Evolutionary conservation across 1,284 basidiomycete genomes (phyloP), one percentile per base, ranked within the genome.

Genomic region (Thecaphora thlaspeos): DNA sequence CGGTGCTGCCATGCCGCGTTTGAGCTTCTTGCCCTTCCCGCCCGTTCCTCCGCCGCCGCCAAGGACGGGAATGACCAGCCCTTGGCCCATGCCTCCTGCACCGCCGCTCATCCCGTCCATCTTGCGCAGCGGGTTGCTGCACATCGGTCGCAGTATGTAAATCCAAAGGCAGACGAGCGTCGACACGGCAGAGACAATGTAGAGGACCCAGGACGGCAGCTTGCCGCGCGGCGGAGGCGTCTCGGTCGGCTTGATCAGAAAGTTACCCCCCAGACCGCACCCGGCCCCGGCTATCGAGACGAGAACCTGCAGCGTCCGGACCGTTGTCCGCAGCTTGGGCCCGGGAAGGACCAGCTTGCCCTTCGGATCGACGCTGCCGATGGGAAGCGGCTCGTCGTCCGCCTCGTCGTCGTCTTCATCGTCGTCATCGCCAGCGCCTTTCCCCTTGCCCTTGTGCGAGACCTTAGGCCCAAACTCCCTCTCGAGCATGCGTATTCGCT

Each of bases 401-500:
- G 41, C 41, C 1, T 65, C 51, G 1, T 51, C 58, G 17, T 62
- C 56, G n/a, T 32, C 18, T 2, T 69, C 52, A 1, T 63, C 64
- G 3, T 51, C 51, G 8, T 54, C 54, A 14, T 45, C 54, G 26
- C 48, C 45, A 2, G 22, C 43, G 7, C 32, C 42, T 41, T 51
- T 53, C 14, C 48, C 48, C 34, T 55, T 61, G 10, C 50, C 46
- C 23, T 61, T 55, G 41, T 46, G 61, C n/a, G 44, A 48, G 42
- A 68, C 43, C 47, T 59, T 68, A 17, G 61, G 52, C 4, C 70
- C 70, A 37, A 72, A 72, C 34, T 72, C 61, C 48, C 68, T 66
- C 38, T 70, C 70, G 12, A 72, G 54, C 68, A 72, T 72, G 22
- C 65, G 52, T 12, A 71, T 68, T 26, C 70, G 54, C 43, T 71